Base-by-base conservation (phyloP, 179 eudicot species). In the Patellifolia procumbens region DNA sequence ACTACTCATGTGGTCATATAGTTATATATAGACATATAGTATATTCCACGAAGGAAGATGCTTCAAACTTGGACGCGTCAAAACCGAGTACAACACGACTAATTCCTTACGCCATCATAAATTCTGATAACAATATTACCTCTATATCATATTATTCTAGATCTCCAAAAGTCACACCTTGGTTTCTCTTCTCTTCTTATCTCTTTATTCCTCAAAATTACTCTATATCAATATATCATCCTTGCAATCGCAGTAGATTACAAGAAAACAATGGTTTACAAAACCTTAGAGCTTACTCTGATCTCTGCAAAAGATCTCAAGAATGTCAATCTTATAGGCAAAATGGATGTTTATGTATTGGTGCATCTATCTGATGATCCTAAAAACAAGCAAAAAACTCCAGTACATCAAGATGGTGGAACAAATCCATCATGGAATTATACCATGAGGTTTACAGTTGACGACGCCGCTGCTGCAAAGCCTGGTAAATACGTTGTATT, bases 251-350 rank as follows among this genome's bases (percentile, higher is more conserved):
- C 37, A 60, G 39, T 63, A 4, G 22, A 73, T 60, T 17, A 52
- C 45, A 46, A 17, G 15, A 16, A 59, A 55, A 37, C 9, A 34
- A 84, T 81, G 89, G 86, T 78, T 29, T 34, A 26, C 61, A 76
- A 78, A 78, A 77, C 86, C 24, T 42, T 86, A 3, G 87, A 86
- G 26, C 64, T 86, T 19, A 82, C 84, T 19, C 19, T 84, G 0
- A 84, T 80, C 31, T 86, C 89, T 7, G 89, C 87, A 5, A 82
- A 80, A 70, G 87, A 83, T 74, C 86, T 86, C 11, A 86, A 86
- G 28, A 78, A 86, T 76, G 84, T 86, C 39, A 79, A 79, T 70
- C 75, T 77, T 13, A 75, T 86, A 26, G 85, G 86, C 29, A 80
- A 84, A 70, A 86, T 86, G 87, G 86, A 84, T 64, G 81, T 79